Evolutionary conservation across 495 filamentous ascomycete species (phyloP).

Genomic region (Aspergillus ellipticus): DNA sequence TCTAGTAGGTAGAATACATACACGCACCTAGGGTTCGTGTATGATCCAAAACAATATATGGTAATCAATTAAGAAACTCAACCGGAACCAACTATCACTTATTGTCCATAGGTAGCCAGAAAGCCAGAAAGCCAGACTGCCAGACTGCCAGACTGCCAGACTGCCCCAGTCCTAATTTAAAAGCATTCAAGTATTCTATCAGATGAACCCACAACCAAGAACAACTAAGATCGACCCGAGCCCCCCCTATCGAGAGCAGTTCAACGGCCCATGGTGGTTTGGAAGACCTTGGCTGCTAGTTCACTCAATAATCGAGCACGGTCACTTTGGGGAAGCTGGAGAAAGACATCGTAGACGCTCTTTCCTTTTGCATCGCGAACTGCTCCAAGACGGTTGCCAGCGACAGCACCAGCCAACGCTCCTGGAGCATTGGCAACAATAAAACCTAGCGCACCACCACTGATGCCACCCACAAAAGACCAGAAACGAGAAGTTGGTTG

Average conservation of each 20-base stretch:
- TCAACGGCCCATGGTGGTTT: constrained; percentile 37
- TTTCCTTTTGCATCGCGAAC: constrained; percentile 87
- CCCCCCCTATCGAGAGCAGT: neutral
- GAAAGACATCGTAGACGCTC: constrained; percentile 89
- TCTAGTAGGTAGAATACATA: too few relatives aligned
- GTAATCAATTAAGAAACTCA: too few relatives aligned
- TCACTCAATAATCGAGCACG: constrained; percentile 73
- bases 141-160: too few relatives aligned
- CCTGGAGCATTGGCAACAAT: constrained; percentile 92
- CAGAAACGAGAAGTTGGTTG: constrained; percentile 74
- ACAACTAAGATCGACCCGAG: neutral
- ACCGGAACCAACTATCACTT: too few relatives aligned
- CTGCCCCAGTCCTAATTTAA: neutral
- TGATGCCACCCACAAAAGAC: constrained; percentile 78
- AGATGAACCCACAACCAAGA: neutral
- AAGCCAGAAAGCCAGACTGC: too few relatives aligned
- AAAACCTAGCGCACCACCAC: constrained; percentile 88
- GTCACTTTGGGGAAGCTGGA: constrained; percentile 76
- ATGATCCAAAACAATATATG: too few relatives aligned
- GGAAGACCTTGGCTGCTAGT: constrained; percentile 69
- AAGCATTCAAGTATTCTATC: neutral
- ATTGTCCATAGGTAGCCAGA: too few relatives aligned
- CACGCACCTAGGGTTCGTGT: too few relatives aligned
- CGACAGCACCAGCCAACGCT: constrained; percentile 83
- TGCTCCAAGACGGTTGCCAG: constrained; percentile 84